These are phyloP conservation scores for Endothia cerciana DNA, from an alignment of 2,329 filamentous ascomycete species.

Conservation along the genomic window DNA sequence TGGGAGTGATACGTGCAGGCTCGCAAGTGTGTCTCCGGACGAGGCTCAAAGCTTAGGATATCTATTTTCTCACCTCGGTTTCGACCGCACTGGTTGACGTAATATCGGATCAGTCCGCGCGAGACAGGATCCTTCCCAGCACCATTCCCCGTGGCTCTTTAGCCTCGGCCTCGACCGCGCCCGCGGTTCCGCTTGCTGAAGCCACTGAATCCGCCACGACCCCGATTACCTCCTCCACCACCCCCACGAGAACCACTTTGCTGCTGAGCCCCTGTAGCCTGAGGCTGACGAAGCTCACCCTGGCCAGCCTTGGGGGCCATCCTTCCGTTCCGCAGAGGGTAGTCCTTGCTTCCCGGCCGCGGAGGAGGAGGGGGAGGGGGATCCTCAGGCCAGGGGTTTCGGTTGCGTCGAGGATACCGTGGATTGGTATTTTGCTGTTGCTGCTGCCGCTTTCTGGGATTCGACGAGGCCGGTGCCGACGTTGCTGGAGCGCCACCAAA, in stretches of 20 bases:
- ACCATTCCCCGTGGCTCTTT: background rate
- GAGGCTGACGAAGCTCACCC: background rate
- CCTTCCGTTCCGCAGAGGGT: constrained; percentile 13
- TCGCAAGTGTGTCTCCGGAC: background rate
- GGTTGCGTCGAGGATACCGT: constrained; percentile 21
- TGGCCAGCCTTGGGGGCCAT: constrained; percentile 13
- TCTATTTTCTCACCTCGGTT: background rate
- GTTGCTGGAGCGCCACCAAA: constrained; percentile 18
- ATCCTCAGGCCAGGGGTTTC: constrained; percentile 6
- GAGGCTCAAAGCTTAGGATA: background rate
- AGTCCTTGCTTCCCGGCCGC: constrained; percentile 21
- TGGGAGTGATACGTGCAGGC: background rate
- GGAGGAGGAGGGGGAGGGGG: constrained; percentile 7
- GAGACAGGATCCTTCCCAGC: background rate
- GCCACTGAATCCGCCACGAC: constrained; percentile 26
- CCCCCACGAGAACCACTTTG: constrained; percentile 15
- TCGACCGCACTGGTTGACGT: background rate
- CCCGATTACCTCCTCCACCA: constrained; percentile 4
- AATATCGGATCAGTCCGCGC: background rate
- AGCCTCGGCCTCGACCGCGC: constrained; percentile 12
- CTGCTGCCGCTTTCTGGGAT: constrained; percentile 15
- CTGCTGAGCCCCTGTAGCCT: background rate
- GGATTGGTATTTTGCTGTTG: background rate
- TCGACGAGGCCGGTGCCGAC: background rate
- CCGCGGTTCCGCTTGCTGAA: constrained; percentile 18